Conservation (phyloP, 768 basidiomycete genomes). For the Tricholoma bakamatsutake region DNA sequence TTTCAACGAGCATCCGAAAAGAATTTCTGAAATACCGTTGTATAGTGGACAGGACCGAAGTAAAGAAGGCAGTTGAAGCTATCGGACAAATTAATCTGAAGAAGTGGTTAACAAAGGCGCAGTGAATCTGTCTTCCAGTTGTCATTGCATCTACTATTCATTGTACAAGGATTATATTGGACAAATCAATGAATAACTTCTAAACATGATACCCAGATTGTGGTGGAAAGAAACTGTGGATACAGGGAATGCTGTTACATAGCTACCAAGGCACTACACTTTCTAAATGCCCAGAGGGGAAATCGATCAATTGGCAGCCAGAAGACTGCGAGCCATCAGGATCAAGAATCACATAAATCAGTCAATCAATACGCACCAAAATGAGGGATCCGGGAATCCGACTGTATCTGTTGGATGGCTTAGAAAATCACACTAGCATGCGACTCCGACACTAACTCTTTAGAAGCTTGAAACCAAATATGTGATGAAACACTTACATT, state of each 20-base stretch:
- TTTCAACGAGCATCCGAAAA: conserved; percentile 45
- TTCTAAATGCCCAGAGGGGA: background rate
- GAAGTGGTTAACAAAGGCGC: conserved; percentile 70
- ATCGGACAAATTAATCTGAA: conserved; percentile 65
- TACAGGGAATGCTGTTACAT: background rate
- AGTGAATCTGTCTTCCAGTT: conserved; percentile 17
- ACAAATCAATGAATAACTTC: background rate
- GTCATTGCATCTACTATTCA: background rate
- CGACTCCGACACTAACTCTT: conserved; percentile 4
- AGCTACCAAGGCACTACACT: background rate
- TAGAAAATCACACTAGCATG: background rate
- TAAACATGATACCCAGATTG: background rate
- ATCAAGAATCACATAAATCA: background rate
- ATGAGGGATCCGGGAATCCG: background rate
- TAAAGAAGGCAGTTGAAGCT: conserved; percentile 62
- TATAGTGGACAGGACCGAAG: conserved; percentile 52
- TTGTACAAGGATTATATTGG: background rate
- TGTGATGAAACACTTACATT: background rate
- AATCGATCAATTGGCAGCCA: background rate
- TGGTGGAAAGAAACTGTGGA: background rate
- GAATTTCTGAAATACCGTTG: conserved; percentile 78
- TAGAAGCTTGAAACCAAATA: background rate
- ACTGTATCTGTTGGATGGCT: background rate
- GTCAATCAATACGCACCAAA: background rate
- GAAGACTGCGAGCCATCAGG: background rate